phyloP scores from a whole-genome alignment of 148 eudicot species.

The Simmondsia chinensis region DNA sequence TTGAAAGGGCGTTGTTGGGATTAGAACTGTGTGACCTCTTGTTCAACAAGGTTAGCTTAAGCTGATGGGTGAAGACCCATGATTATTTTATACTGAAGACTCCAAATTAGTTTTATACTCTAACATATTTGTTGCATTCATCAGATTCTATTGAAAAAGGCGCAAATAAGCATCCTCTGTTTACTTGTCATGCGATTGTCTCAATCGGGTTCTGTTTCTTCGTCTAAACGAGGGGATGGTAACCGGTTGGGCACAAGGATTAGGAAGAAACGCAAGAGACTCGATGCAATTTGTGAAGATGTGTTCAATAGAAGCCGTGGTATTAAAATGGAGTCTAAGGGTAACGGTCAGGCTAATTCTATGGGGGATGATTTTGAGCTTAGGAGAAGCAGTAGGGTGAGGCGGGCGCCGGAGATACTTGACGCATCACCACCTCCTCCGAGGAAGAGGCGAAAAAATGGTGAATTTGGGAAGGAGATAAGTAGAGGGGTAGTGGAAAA shows the following conservation, averaged over 20 bases:
- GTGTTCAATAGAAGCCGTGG: slow-evolving; percentile 34
- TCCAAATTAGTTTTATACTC: too few species aligned
- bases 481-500: slow-evolving; percentile 20
- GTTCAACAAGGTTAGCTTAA: too few species aligned
- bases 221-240: slow-evolving; percentile 25
- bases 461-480: slow-evolving; percentile 14
- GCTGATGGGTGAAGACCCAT: too few species aligned
- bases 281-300: slow-evolving; percentile 74
- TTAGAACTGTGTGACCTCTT: too few species aligned
- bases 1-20: too few species aligned
- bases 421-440: slow-evolving; percentile 75
- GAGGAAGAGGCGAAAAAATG: slow-evolving; percentile 48
- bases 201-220: slow-evolving; percentile 25
- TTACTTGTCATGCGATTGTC: slow-evolving; percentile 64
- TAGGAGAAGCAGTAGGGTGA: slow-evolving; percentile 64
- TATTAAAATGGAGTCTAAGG: slow-evolving; percentile 21
- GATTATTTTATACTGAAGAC: too few species aligned
- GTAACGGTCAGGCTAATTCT: slow-evolving; percentile 15
- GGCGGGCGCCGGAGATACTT: slow-evolving; percentile 58
- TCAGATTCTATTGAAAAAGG: slow-evolving; percentile 1
- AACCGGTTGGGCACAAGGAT: slow-evolving; percentile 35
- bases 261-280: slow-evolving; percentile 71
- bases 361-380: slow-evolving; percentile 41
- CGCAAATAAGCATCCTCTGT: slow-evolving; percentile 18
- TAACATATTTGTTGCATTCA: too few species aligned